Percentiles rank a stretch among this genome's conserved stretches.
Conservation (phyloP, 495 filamentous ascomycete genomes). For the Neurospora intermedia region DNA sequence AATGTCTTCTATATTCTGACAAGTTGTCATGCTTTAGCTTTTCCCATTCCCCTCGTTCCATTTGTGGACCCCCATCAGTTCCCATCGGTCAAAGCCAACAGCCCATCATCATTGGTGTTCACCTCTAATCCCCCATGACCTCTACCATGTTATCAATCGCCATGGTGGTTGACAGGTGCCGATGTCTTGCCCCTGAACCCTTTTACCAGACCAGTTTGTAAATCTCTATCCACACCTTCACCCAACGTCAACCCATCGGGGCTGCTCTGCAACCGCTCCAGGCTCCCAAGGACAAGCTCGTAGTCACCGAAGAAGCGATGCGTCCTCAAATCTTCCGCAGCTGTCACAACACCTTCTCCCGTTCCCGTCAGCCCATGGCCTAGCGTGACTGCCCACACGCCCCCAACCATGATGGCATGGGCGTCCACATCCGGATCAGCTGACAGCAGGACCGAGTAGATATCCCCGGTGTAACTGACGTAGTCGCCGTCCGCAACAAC, state of each 20-base stretch:
- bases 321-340: conserved; percentile 20
- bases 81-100: neutral
- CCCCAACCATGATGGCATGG: conserved; percentile 28
- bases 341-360: neutral
- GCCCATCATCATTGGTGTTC: neutral
- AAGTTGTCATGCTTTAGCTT: neutral
- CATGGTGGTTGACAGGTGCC: no score
- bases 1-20: neutral
- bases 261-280: conserved; percentile 16
- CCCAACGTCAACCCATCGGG: conserved; percentile 23
- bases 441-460: conserved; percentile 35
- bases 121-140: no score
- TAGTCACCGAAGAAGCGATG: conserved; percentile 36
- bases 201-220: conserved; percentile 21
- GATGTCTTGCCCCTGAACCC: no score
- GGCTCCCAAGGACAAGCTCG: conserved; percentile 15
- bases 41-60: neutral
- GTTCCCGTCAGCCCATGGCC: conserved; percentile 27
- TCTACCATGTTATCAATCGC: no score
- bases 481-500: conserved; percentile 6
- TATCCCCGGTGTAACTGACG: conserved; percentile 26
- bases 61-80: neutral
- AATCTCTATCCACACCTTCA: conserved; percentile 23
- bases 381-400: conserved; percentile 34
- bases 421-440: conserved; percentile 24